Percentiles rank a stretch among this genome's conserved stretches.
phyloP scores from a whole-genome alignment of 176 grass and related monocot species.

The Typha latifolia region DNA sequence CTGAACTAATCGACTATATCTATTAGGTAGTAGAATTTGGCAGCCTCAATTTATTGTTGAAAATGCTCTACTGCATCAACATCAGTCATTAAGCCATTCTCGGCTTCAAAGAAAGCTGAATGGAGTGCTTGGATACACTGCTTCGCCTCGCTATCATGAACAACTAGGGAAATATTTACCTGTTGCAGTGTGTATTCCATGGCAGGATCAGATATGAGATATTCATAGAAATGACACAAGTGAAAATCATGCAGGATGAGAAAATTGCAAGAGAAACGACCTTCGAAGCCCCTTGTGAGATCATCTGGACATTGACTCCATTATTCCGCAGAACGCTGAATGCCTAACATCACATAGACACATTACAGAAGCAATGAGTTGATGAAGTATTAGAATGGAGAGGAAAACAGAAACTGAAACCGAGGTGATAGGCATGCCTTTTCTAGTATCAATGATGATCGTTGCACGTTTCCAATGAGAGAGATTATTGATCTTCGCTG shows the following conservation, averaged over 20 bases:
- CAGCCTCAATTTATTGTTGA: too few relatives aligned
- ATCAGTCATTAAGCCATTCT: neutral
- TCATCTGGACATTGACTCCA: constrained; percentile 95
- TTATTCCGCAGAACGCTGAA: constrained; percentile 73
- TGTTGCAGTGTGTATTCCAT: constrained; percentile 8
- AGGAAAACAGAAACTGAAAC: constrained; percentile 4
- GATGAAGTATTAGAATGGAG: neutral
- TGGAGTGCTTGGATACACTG: constrained; percentile 53
- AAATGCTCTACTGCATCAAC: neutral
- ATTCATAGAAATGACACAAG: neutral
- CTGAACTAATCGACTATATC: neutral
- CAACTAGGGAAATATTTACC: constrained; percentile 95
- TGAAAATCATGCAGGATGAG: neutral
- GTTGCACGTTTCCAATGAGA: constrained; percentile 79
- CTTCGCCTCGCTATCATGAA: constrained; percentile 72
- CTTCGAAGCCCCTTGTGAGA: constrained; percentile 97
- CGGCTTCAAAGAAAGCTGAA: constrained; percentile 57
- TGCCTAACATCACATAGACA: constrained; percentile 33
- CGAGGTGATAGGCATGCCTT: constrained; percentile 38
- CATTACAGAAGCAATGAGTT: neutral
- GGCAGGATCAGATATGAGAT: neutral
- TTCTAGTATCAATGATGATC: constrained; percentile 82
- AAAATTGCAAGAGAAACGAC: constrained; percentile 8
- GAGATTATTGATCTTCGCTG: constrained; percentile 82
- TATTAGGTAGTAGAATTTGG: too few relatives aligned